These are phyloP conservation scores for Ophiosphaerella korrae DNA, from an alignment of 2,329 filamentous ascomycete species.

Conservation along the genomic window DNA sequence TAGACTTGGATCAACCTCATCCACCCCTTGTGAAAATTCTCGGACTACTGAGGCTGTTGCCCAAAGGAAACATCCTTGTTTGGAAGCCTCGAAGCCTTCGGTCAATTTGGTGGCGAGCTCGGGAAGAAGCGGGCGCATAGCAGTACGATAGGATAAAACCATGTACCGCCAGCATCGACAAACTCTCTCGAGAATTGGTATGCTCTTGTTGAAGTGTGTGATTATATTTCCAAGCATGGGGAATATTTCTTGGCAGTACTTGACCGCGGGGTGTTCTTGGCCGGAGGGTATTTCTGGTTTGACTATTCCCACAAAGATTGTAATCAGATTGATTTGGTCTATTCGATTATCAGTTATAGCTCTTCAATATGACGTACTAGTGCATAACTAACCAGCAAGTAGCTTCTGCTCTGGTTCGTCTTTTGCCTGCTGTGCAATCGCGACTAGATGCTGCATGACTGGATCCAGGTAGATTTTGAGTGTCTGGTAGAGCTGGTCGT, in stretches of 20 bases:
- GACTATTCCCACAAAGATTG: constrained; percentile 80
- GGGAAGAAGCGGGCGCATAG: constrained; percentile 82
- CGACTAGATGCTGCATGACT: constrained; percentile 82
- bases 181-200: constrained; percentile 89
- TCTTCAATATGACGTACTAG: not conserved
- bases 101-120: constrained; percentile 88
- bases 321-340: constrained; percentile 92
- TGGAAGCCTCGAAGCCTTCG: constrained; percentile 79
- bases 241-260: constrained; percentile 95
- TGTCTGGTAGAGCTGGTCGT: constrained; percentile 78
- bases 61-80: constrained; percentile 98
- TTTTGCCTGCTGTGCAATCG: constrained; percentile 81
- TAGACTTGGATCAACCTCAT: constrained; percentile 80
- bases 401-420: constrained; percentile 83
- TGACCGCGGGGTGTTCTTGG: constrained; percentile 86
- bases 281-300: constrained; percentile 72
- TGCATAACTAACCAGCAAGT: constrained; percentile 69
- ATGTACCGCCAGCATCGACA: constrained; percentile 97
- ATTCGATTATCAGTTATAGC: constrained; percentile 13
- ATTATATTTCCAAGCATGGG: constrained; percentile 84
- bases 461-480: constrained; percentile 94
- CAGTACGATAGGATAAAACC: constrained; percentile 92
- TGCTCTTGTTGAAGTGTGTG: constrained; percentile 83
- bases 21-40: constrained; percentile 90
- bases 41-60: constrained; percentile 92